These are phyloP conservation scores for Neurospora cerealis DNA, from an alignment of 495 filamentous ascomycete species.

Conservation along the genomic window DNA sequence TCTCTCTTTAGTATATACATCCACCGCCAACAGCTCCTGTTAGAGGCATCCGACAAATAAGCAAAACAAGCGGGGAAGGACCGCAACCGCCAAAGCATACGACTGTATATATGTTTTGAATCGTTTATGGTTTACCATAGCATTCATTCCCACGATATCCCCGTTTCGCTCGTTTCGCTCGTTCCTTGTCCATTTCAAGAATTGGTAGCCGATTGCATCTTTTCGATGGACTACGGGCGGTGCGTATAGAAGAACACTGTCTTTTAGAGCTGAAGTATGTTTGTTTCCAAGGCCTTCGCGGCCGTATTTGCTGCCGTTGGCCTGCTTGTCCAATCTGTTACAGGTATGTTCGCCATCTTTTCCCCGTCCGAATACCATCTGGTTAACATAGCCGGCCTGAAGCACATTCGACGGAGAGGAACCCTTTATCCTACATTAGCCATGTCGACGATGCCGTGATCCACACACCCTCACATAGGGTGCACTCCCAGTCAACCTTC, in stretches of 20 bases:
- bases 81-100: not conserved
- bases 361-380: not conserved
- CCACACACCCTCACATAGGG: conserved; percentile 65
- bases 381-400: conserved; percentile 5
- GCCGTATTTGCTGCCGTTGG: conserved; percentile 21
- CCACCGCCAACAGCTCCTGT: not conserved
- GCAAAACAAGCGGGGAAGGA: not conserved
- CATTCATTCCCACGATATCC: not conserved
- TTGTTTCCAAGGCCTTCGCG: conserved; percentile 24
- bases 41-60: not conserved
- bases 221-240: not conserved
- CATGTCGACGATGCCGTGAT: conserved; percentile 66
- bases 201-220: not conserved
- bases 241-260: not conserved
- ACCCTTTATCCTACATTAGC: conserved; percentile 64
- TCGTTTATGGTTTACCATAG: not conserved
- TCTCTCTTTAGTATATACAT: not conserved
- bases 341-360: conserved; percentile 14
- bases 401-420: conserved; percentile 66
- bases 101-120: not conserved
- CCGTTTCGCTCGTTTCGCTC: not conserved
- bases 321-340: conserved; percentile 19
- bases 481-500: conserved; percentile 72
- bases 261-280: conserved; percentile 17
- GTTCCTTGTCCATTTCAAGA: not conserved